Base-by-base conservation (phyloP, 129 eudicot species). In the Artemisia tridentata region DNA sequence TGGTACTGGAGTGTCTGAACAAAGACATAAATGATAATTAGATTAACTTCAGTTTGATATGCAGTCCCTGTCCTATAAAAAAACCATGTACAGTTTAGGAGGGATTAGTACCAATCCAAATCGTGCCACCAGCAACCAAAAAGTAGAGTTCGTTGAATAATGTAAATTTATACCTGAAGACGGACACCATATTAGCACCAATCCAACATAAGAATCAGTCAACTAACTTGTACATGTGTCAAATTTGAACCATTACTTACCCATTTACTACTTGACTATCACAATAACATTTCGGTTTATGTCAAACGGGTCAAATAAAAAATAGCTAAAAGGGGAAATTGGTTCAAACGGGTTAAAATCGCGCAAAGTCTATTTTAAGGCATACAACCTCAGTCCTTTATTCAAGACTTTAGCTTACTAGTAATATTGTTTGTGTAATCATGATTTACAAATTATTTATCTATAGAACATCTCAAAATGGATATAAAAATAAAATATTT, bases 81-180 rank as follows among this genome's bases (percentile, higher is more conserved):
- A n/a, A 46, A 63, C 27, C 45, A 27, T 58, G 34, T 19, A 57
- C 46, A 19, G 51, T 51, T 25, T 11, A 66, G 79, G 50, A 68
- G 38, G 72, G 79, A 78, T 72, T 50, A 62, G 31, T 87, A 93
- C 99, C 99, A 2, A 88, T 85, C 99, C 99, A 93, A 69, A 93
- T 86, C 38, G 99, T 93, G 68, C 99, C 99, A 45, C 99, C 99
- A 61, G 91, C 88, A 62, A 93, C 97, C 83, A 93, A 80, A 86
- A 93, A 93, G 79, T 93, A 93, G 58, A 93, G 96, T 81, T 93
- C 97, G 45, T 93, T 93, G 80, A 93, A 93, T 78, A 93, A 82
- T 64, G 99, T 93, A 69, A 93, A 93, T 66, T 88, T 93, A 84
- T 93, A 93, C 99, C 97, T 93, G 90, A 63, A 79, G 60, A 77